Base-by-base conservation (phyloP, 495 filamentous ascomycete species). In the Parathielavia hyrcaniae region DNA sequence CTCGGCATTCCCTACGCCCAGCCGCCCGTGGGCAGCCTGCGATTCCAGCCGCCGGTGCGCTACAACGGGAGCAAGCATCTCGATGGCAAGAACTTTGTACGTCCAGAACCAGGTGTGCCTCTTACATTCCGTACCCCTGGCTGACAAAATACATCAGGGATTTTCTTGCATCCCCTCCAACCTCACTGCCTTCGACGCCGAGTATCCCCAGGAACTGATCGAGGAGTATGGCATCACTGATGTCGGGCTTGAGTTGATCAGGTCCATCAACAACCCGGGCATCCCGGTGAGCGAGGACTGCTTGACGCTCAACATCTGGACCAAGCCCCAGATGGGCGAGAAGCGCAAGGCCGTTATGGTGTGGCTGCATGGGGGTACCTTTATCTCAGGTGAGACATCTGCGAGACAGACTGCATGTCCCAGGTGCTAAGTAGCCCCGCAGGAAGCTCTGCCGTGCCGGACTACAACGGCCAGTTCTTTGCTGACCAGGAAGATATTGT, bases 31-130 rank as follows among this genome's bases (percentile, higher is more conserved):
- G 77, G 76, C 0, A 48, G 69, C 38, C 67, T 80, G 7, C 69
- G 81, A 1, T 82, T 83, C 61, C 49, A 53, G 53, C 58, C 67
- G 1, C 67, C 67, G 3, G 49, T 36, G 35, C 41, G 35, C 9
- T 81, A 80, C 82, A 51, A 81, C 76, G 12, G 85, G 79, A 7
- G 83, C 81, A 35, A 87, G 71, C 53, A 83, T 1, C 44, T 63
- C 34, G n/a, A 53, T 34, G 60, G 48, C 22, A 45, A 86, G 43
- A 88, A 69, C 12, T 58, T 55, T 51, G 61, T 61, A 54, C 47
- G 56, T 19, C 38, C 6, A n/a, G n/a, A n/a, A n/a, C 6, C 6
- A 30, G 26, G 3, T 3, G 26, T 30, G n/a, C 26, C 6, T 6
- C 26, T 30, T 30, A 30, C 6, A 6, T 30, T 30, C 26, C 26